Evolutionary conservation across 768 basidiomycete species (phyloP), one percentile per base, ranked within the genome.

Genomic region (Russula lepida): DNA sequence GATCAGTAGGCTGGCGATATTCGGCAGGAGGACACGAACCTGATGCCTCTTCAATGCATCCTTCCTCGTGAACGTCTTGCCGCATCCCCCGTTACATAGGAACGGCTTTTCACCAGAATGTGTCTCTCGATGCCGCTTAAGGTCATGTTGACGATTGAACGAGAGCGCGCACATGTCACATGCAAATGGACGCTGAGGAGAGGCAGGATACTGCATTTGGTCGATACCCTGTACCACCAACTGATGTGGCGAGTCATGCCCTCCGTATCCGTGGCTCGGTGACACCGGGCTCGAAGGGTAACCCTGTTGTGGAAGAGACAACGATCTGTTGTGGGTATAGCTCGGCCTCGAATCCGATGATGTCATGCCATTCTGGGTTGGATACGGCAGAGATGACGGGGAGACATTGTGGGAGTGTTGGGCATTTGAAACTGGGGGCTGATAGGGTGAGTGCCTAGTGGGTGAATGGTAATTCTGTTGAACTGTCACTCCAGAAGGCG

Each of bases 1-100:
- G 49, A 25, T 54, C 17, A 13, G 44, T 39, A 39, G 54, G 19
- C 51, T 46, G 48, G 37, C 32, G 27, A 60, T 25, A 46, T n/a
- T 46, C 12, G 21, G 7, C 6, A 48, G 25, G 15, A 35, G 32
- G 47, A 21, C 35, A 54, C 82, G 62, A 67, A 82, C 89, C 82
- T 92, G 89, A 71, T 92, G 89, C 62, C 89, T 81, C 74, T 91
- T 92, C 69, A 92, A 74, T 17, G 89, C 89, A 69, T 92, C 89
- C 74, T 91, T 90, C 65, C 89, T 81, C 52, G 89, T 92, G 69
- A 91, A 92, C 3, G 89, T 90, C 77, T 91, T 91, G 51, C 88
- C 88, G 61, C 89, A 92, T 47, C 86, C 86, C 13, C 87, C 88
- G 67, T 90, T 90, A 72, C 89, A 92, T 19, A 83, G 72, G 74